Conservation (phyloP, 2,329 filamentous ascomycete species). For the Pyricularia sp. region DNA sequence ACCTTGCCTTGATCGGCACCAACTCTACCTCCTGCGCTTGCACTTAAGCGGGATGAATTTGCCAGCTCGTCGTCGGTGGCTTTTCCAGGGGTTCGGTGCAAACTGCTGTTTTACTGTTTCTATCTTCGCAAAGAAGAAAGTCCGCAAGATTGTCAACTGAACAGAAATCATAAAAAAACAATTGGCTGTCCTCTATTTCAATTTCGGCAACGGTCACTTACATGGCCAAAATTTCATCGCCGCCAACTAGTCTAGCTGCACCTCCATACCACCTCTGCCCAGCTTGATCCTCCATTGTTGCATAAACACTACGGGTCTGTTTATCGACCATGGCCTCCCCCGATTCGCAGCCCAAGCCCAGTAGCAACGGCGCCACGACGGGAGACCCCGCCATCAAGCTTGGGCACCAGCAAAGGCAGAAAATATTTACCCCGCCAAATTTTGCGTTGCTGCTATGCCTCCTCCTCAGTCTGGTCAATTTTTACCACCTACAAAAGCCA, state of each 20-base stretch:
- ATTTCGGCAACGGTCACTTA: neutral
- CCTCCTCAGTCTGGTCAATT: constrained; percentile 2
- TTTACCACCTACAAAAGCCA: neutral
- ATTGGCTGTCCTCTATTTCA: neutral
- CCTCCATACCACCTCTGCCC: no score
- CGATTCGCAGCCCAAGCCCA: neutral
- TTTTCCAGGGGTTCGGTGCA: neutral
- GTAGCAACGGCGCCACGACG: neutral
- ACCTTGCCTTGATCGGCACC: neutral
- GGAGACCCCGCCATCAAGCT: neutral
- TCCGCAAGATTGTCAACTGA: neutral
- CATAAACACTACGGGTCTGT: neutral
- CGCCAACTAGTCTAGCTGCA: neutral
- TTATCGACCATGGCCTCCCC: neutral
- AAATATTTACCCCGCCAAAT: constrained; percentile 27
- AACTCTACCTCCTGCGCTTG: neutral
- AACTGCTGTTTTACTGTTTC: neutral
- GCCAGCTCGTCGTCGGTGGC: neutral
- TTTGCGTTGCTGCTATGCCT: constrained; percentile 5
- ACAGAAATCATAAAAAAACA: neutral
- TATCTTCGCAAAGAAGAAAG: neutral
- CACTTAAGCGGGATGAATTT: neutral
- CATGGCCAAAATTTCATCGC: neutral
- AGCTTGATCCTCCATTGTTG: neutral
- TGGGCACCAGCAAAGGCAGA: constrained; percentile 9